Conservation (phyloP, 1,139 yeast genomes). For the Candida sp. region DNA sequence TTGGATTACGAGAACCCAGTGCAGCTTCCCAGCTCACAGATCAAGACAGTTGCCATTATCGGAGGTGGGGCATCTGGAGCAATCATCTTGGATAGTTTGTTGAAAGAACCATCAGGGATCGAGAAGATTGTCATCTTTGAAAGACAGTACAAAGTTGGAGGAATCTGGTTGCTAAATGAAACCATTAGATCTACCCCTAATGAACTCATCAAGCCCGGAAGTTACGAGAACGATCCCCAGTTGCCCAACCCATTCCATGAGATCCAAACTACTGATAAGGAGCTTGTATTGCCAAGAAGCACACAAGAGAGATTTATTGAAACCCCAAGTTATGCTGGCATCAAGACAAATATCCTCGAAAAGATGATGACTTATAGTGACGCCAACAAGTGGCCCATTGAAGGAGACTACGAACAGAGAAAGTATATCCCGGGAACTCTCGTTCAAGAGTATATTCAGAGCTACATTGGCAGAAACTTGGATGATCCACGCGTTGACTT, state of each 20-base stretch:
- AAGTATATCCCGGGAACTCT: constrained; percentile 30
- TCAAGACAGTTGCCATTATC: constrained; percentile 45
- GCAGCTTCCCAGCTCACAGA: constrained; percentile 12
- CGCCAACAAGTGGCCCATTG: constrained; percentile 31
- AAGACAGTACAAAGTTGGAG: constrained; percentile 32
- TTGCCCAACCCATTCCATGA: constrained; percentile 31
- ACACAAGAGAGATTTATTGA: constrained; percentile 30
- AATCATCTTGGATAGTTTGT: constrained; percentile 40
- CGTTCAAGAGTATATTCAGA: constrained; percentile 36
- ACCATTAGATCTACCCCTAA: constrained; percentile 25
- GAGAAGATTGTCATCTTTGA: constrained; percentile 29
- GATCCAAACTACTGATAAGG: constrained; percentile 1
- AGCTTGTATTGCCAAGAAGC: constrained; percentile 13
- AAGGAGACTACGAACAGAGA: constrained; percentile 26
- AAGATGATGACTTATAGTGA: constrained; percentile 51
- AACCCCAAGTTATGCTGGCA: constrained; percentile 42
- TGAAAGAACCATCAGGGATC: constrained; percentile 30
- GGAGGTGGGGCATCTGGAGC: constrained; percentile 63
- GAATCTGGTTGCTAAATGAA: constrained; percentile 35
- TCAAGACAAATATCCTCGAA: constrained; percentile 47
- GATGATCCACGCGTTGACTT: constrained; percentile 22
- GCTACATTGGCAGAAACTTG: constrained; percentile 31
- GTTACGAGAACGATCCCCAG: constrained; percentile 30
- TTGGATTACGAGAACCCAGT: constrained; percentile 15
- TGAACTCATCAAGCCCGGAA: constrained; percentile 27